phyloP scores from a whole-genome alignment of 116 monocot species.

The Trichopus zeylanicus region DNA sequence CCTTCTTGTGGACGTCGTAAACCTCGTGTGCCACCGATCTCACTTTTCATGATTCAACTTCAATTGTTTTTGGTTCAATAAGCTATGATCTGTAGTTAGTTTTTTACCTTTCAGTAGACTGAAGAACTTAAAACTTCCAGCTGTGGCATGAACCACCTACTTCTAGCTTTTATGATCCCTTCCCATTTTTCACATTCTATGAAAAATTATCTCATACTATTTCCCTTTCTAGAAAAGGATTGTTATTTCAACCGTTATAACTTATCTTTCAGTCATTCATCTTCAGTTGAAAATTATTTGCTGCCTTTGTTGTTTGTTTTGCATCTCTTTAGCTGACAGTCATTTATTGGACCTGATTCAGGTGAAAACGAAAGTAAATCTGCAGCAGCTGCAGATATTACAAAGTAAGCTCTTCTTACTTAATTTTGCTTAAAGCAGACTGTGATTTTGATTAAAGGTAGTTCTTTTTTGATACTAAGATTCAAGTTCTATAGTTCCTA shows the following conservation, averaged over 20 bases:
- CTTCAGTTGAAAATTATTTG: background rate
- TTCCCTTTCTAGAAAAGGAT: background rate
- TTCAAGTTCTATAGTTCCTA: background rate
- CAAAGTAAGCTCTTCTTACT: conserved; percentile 52
- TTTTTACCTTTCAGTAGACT: too few relatives aligned
- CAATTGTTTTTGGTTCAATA: too few relatives aligned
- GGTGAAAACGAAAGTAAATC: conserved; percentile 36
- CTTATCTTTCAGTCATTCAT: background rate
- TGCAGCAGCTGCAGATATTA: conserved; percentile 55
- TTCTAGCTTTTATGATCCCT: too few relatives aligned
- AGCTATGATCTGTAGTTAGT: too few relatives aligned
- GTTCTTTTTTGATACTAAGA: background rate
- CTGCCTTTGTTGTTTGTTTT: background rate
- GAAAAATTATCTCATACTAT: background rate
- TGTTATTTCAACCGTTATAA: background rate
- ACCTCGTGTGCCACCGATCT: too few relatives aligned
- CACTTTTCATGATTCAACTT: too few relatives aligned
- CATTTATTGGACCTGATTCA: conserved; percentile 13
- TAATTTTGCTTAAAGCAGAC: background rate
- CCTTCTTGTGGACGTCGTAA: too few relatives aligned
- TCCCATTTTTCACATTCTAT: too few relatives aligned
- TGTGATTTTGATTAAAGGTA: background rate
- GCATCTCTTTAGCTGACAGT: conserved; percentile 3
- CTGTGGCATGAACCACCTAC: too few relatives aligned
- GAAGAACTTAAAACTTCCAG: too few relatives aligned